A percentile compares a stretch with the other conserved stretches of the same genome.
Conservation (phyloP, 2,329 filamentous ascomycete genomes). For the Grosmannia clavigera region DNA sequence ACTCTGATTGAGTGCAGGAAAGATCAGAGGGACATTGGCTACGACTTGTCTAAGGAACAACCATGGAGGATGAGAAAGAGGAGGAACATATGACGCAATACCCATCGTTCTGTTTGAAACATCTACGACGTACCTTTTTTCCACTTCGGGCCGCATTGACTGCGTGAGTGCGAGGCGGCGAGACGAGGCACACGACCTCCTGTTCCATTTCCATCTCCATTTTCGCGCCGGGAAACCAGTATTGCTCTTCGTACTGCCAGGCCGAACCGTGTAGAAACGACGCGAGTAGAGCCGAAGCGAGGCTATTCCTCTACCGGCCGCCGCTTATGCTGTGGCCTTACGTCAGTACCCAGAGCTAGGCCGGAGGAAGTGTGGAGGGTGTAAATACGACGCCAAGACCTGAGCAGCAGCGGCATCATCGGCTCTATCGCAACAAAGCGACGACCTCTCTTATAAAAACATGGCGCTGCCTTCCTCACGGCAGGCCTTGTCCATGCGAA, state of each 20-base stretch:
- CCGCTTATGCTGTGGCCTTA: slow-evolving; percentile 4
- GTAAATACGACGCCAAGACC: background rate
- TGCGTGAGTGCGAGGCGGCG: background rate
- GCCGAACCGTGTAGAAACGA: background rate
- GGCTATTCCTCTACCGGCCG: background rate
- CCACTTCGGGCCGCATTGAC: background rate
- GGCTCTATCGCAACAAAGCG: background rate
- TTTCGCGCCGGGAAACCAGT: no score
- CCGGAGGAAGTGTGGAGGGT: background rate
- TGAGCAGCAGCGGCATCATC: background rate
- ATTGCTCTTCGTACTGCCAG: background rate
- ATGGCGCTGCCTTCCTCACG: background rate
- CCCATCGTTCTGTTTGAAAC: background rate
- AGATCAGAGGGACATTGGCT: background rate
- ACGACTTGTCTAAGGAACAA: background rate
- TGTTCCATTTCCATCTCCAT: background rate
- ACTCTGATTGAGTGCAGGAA: slow-evolving; percentile 23
- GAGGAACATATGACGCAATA: background rate
- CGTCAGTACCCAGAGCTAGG: background rate
- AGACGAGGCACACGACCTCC: background rate
- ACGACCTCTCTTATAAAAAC: background rate
- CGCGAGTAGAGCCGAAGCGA: background rate
- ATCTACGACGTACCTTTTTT: background rate
- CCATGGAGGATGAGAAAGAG: background rate
- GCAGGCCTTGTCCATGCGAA: background rate